Evolutionary conservation across 1,284 basidiomycete species (phyloP), one percentile per base, ranked within the genome.

Genomic region (Schizopora paradoxa): DNA sequence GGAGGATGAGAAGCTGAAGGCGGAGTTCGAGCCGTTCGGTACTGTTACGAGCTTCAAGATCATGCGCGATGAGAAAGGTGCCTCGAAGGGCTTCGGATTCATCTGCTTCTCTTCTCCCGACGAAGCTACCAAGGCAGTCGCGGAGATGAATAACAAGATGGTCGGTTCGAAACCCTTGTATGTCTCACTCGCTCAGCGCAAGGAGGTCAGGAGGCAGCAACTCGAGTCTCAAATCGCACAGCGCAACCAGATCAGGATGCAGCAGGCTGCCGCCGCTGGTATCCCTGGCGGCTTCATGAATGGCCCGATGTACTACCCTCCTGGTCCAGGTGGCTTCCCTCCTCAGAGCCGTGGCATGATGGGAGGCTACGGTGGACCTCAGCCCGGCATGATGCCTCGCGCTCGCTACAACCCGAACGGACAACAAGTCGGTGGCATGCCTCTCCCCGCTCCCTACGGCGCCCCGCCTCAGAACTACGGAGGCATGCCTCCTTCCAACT

Each of bases 71-170:
- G 93, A 97, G 58, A 91, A 91, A 71, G 82, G 78, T 51, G 80
- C 74, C 40, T 92, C 90, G 37, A 91, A 93, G 65, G 96, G 96
- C 60, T 99, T 99, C 62, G 96, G 96, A 58, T 99, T 99, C 66
- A 96, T 99, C 56, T 99, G 96, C 73, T 99, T 94, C 77, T 92
- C 92, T 35, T 87, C 92, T 49, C 94, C 96, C 44, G 96, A 99
- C 59, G 96, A 99, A 73, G 95, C 96, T 40, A 98, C 93, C 65
- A 99, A 98, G 76, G 96, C 96, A 51, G 94, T 99, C 54, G 91
- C 92, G 46, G 96, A 99, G 75, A 97, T 99, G 94, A 99, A 99
- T 80, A 97, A 97, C 79, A 98, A 98, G 77, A 99, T 99, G 89
- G 91, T 99, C 62, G 94, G 95, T 56, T 82, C 88, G 61, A 99